Evolutionary conservation across 257 asterid species (phyloP).

Genomic region (Solanum sitiens): DNA sequence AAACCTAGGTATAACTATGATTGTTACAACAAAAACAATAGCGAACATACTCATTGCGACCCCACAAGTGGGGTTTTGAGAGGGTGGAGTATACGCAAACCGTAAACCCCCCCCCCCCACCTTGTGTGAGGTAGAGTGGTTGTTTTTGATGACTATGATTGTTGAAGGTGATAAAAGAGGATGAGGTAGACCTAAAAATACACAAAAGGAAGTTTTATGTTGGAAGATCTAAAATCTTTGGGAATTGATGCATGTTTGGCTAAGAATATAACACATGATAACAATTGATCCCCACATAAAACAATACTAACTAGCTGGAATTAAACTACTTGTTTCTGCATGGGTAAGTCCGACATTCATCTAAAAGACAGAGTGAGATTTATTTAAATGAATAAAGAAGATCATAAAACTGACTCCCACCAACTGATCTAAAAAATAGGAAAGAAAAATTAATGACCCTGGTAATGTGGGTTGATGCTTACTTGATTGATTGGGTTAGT

Average conservation of each 20-base stretch:
- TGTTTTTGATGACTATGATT: neutral
- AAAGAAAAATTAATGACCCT: neutral
- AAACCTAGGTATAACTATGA: neutral
- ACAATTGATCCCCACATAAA: neutral
- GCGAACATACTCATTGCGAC: neutral
- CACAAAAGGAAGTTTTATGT: neutral
- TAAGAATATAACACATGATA: neutral
- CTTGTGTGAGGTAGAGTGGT: neutral
- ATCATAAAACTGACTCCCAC: neutral
- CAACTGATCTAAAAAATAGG: neutral
- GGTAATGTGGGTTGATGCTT: neutral
- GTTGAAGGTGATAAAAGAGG: neutral
- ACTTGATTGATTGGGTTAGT: neutral
- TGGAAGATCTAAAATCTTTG: neutral
- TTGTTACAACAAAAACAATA: neutral
- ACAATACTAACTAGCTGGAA: neutral
- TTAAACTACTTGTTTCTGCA: neutral
- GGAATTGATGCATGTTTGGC: neutral
- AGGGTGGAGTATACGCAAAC: neutral
- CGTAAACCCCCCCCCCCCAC: neutral
- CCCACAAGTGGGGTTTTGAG: neutral
- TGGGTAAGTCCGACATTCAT: neutral
- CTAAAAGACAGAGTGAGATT: neutral
- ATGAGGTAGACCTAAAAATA: neutral
- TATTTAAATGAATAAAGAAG: neutral